Evolutionary conservation across 2,329 filamentous ascomycete genomes (phyloP).

Genomic region (Remersonia thermophila): DNA sequence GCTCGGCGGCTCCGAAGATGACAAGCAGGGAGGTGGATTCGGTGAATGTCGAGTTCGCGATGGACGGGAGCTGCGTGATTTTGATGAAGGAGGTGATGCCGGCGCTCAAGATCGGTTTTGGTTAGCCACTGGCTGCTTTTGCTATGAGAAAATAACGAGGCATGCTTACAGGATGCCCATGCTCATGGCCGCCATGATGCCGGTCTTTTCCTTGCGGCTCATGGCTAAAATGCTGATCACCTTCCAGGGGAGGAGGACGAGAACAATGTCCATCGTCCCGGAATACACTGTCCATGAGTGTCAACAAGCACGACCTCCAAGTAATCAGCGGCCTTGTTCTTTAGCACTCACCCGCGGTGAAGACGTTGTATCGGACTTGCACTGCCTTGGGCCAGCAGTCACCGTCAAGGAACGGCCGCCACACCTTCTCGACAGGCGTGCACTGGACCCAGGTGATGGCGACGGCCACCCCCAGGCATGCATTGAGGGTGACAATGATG

Average conservation of each 20-base stretch:
- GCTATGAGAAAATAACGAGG: no score
- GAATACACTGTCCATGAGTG: conserved; percentile 15
- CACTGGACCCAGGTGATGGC: conserved; percentile 22
- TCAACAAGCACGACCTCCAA: no score
- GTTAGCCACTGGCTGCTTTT: no score
- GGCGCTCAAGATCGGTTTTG: no score
- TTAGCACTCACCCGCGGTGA: no score
- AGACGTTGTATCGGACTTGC: conserved; percentile 22
- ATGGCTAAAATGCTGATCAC: conserved; percentile 29
- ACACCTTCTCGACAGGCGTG: conserved; percentile 20
- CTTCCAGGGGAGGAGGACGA: conserved; percentile 29
- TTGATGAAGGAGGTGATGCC: conserved; percentile 18
- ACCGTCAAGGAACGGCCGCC: conserved; percentile 17
- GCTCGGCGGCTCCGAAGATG: conserved; percentile 14
- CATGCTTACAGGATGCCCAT: conserved; percentile 28
- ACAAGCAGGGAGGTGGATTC: conserved; percentile 13
- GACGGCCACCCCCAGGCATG: conserved; percentile 17
- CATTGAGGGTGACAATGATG: conserved; percentile 21
- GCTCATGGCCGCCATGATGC: conserved; percentile 30
- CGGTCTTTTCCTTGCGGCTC: conserved; percentile 28
- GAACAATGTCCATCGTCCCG: conserved; percentile 23
- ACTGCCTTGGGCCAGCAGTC: conserved; percentile 21
- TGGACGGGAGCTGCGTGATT: conserved; percentile 15
- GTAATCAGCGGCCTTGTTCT: no score
- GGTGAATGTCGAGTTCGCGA: conserved; percentile 14